These are phyloP conservation scores for Colletotrichum filicis DNA, from an alignment of 2,329 filamentous ascomycete species.

Conservation along the genomic window DNA sequence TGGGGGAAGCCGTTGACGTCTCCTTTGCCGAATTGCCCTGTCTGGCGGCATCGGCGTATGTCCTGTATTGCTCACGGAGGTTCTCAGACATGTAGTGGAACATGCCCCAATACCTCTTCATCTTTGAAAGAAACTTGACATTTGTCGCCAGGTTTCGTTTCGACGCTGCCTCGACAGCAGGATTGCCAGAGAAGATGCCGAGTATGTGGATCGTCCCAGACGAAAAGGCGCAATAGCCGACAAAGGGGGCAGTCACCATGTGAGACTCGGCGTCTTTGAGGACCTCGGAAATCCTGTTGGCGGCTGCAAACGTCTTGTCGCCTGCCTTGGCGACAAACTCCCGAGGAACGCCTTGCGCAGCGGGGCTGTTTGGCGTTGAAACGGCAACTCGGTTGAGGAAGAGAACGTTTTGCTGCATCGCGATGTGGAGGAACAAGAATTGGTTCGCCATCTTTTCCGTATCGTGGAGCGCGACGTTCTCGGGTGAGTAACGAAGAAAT, in stretches of 20 bases:
- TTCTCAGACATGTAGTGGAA: slow-evolving; percentile 97
- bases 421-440: slow-evolving; percentile 91
- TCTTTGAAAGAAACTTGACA: slow-evolving; percentile 89
- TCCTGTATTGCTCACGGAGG: slow-evolving; percentile 86
- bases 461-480: slow-evolving; percentile 87
- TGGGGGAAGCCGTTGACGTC: slow-evolving; percentile 64
- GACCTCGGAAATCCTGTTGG: slow-evolving; percentile 86
- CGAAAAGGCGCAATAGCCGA: slow-evolving; percentile 93
- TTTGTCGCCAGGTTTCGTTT: slow-evolving; percentile 89
- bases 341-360: slow-evolving; percentile 77
- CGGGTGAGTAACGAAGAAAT: slow-evolving; percentile 77
- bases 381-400: slow-evolving; percentile 92
- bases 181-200: slow-evolving; percentile 88
- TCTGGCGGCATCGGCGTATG: slow-evolving; percentile 83
- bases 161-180: slow-evolving; percentile 77
- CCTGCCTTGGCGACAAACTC: slow-evolving; percentile 82
- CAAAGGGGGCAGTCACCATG: slow-evolving; percentile 88
- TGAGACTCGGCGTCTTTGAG: slow-evolving; percentile 84
- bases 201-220: slow-evolving; percentile 95
- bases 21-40: slow-evolving; percentile 67
- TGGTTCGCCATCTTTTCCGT: slow-evolving; percentile 90
- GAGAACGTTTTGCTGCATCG: slow-evolving; percentile 87
- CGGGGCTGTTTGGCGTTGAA: slow-evolving; percentile 72
- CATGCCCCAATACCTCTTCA: slow-evolving; percentile 99
- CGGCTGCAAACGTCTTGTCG: slow-evolving; percentile 82